phyloP scores from a whole-genome alignment of 805 yeast species.

The Wickerhamomyces xylosicus region DNA sequence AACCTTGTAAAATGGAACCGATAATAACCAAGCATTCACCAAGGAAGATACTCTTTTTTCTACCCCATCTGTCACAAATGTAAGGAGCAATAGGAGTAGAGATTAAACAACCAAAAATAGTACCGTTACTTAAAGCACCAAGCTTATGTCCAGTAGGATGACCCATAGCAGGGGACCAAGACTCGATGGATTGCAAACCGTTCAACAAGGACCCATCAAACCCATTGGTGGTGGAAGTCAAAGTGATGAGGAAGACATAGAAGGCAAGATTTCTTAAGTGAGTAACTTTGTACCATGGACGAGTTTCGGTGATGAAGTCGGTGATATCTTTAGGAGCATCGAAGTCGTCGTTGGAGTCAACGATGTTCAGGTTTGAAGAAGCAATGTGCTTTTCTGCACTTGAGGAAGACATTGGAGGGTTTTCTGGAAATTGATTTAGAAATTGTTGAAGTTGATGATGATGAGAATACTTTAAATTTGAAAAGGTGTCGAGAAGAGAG shows the following conservation, averaged over 20 bases:
- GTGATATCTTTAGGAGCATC: conserved; percentile 9
- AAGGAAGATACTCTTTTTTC: conserved; percentile 20
- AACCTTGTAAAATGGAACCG: conserved; percentile 18
- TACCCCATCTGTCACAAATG: conserved; percentile 29
- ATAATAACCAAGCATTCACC: conserved; percentile 12
- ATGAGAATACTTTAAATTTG: too few species aligned
- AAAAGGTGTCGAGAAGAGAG: too few species aligned
- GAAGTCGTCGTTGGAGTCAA: conserved; percentile 1
- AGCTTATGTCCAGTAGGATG: conserved; percentile 26
- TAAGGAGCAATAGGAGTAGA: conserved; percentile 20
- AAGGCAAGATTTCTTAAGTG: conserved; percentile 27
- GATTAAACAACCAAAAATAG: conserved; percentile 28
- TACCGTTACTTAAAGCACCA: conserved; percentile 31
- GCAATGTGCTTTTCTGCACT: too few species aligned
- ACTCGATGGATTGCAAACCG: conserved; percentile 32
- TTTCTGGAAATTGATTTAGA: too few species aligned
- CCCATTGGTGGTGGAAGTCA: conserved; percentile 36
- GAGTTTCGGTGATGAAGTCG: neutral
- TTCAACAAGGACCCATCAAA: conserved; percentile 40
- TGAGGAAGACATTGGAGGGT: too few species aligned
- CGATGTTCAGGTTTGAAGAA: too few species aligned
- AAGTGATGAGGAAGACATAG: conserved; percentile 29
- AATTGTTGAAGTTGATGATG: too few species aligned
- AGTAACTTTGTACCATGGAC: conserved; percentile 24
- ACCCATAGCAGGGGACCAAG: conserved; percentile 30